Percentiles rank a stretch among this genome's conserved stretches.
phyloP scores from a whole-genome alignment of 2,329 filamentous ascomycete genomes.

The Fusarium falciforme region DNA sequence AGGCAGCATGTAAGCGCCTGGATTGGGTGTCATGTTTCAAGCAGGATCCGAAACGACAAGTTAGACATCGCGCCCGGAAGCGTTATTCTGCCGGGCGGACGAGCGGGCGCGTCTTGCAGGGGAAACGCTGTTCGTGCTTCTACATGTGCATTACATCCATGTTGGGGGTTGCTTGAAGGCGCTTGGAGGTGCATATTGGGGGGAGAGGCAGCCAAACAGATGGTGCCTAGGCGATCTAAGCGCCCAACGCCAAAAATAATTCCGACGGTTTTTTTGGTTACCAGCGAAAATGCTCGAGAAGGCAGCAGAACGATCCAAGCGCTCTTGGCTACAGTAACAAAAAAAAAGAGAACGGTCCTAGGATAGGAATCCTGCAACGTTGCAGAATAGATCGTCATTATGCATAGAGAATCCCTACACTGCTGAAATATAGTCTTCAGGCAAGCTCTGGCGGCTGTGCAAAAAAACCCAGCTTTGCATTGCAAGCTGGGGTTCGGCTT shows the following conservation, averaged over 20 bases:
- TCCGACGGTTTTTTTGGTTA: background rate
- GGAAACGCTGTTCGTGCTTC: background rate
- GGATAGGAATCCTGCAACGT: background rate
- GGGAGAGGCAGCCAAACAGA: slow-evolving; percentile 31
- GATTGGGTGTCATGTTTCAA: slow-evolving; percentile 20
- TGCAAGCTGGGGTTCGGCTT: slow-evolving; percentile 21
- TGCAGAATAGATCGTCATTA: slow-evolving; percentile 4
- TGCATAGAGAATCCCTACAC: slow-evolving; percentile 17
- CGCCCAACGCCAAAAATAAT: slow-evolving; percentile 12
- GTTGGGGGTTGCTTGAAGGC: background rate
- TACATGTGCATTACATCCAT: background rate
- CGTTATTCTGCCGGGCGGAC: background rate
- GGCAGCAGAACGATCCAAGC: background rate
- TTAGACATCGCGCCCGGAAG: background rate
- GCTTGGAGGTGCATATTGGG: background rate
- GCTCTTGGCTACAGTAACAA: no score
- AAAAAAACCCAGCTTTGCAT: background rate
- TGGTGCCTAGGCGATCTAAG: background rate
- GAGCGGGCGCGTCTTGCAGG: background rate
- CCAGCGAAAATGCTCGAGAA: background rate
- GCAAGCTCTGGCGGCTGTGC: slow-evolving; percentile 31
- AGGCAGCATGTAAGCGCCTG: slow-evolving; percentile 23
- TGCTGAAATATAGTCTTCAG: slow-evolving; percentile 36
- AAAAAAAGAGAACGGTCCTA: background rate
- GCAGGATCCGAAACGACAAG: slow-evolving; percentile 1